A percentile compares a stretch with the other conserved stretches of the same genome.
Conservation (phyloP, 108 stramenopile genomes). For the Nannochloropsis granulata region DNA sequence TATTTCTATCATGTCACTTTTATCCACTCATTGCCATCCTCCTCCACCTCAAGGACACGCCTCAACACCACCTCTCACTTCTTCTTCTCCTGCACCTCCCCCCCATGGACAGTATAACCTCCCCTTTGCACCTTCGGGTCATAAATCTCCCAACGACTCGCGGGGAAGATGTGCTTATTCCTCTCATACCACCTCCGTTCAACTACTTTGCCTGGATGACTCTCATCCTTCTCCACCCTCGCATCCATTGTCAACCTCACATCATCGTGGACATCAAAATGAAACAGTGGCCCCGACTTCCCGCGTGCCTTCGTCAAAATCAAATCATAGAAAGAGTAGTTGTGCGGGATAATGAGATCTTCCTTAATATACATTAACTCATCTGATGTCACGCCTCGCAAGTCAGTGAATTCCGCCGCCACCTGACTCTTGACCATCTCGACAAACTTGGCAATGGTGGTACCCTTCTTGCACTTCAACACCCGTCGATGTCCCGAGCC, state of each 20-base stretch:
- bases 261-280: slow-evolving; percentile 91
- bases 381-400: slow-evolving; percentile 55
- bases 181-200: slow-evolving; percentile 86
- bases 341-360: slow-evolving; percentile 89
- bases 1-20: too few relatives aligned
- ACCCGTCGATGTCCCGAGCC: slow-evolving; percentile 78
- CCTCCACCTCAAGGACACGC: too few relatives aligned
- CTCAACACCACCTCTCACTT: neutral
- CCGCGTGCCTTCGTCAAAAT: slow-evolving; percentile 87
- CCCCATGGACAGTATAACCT: slow-evolving; percentile 71
- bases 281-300: slow-evolving; percentile 86
- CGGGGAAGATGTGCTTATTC: slow-evolving; percentile 97
- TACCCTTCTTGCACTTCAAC: slow-evolving; percentile 58
- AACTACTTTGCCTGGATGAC: slow-evolving; percentile 90
- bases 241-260: slow-evolving; percentile 55
- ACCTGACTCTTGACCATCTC: slow-evolving; percentile 62
- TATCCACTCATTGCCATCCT: too few relatives aligned
- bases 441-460: slow-evolving; percentile 69
- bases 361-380: slow-evolving; percentile 94
- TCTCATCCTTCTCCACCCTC: slow-evolving; percentile 83
- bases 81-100: slow-evolving; percentile 47
- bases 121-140: slow-evolving; percentile 79
- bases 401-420: slow-evolving; percentile 59
- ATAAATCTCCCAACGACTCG: slow-evolving; percentile 85
- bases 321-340: slow-evolving; percentile 87